Evolutionary conservation across 345 rosid species (phyloP).

Genomic region (Pelargonium nanum): DNA sequence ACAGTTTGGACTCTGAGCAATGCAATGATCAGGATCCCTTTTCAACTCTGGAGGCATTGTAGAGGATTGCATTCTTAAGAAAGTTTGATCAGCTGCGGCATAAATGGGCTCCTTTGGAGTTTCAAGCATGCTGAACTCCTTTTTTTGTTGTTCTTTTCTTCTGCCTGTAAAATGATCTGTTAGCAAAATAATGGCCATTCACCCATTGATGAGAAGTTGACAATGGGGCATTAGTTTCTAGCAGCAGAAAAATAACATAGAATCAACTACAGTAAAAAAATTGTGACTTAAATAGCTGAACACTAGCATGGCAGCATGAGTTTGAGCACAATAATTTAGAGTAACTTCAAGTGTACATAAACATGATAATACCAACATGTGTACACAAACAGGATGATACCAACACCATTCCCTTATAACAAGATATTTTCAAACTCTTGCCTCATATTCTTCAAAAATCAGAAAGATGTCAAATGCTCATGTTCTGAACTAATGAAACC

Average conservation of each 20-base stretch:
- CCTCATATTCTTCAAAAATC: neutral
- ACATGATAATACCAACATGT: no score
- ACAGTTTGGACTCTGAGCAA: neutral
- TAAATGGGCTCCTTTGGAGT: constrained; percentile 9
- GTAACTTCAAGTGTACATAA: no score
- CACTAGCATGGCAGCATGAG: no score
- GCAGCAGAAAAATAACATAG: neutral
- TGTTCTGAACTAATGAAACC: neutral
- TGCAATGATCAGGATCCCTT: constrained; percentile 9
- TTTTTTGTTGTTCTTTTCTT: constrained; percentile 16
- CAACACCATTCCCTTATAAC: no score
- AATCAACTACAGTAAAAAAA: no score
- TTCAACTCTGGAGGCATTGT: constrained; percentile 20
- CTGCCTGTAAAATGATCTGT: constrained; percentile 16
- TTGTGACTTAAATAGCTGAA: no score
- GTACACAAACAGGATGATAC: no score
- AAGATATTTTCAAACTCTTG: no score
- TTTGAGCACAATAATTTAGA: no score
- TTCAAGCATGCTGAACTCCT: constrained; percentile 16
- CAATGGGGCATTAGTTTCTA: neutral
- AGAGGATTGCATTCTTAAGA: constrained; percentile 24
- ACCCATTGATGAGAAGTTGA: neutral
- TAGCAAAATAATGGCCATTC: constrained; percentile 12
- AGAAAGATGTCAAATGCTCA: no score
- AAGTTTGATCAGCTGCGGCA: constrained; percentile 24